A percentile compares a stretch with the other conserved stretches of the same genome.
These are phyloP conservation scores for Penicillium oxalicum DNA, from an alignment of 2,329 filamentous ascomycete genomes.

Conservation along the genomic window DNA sequence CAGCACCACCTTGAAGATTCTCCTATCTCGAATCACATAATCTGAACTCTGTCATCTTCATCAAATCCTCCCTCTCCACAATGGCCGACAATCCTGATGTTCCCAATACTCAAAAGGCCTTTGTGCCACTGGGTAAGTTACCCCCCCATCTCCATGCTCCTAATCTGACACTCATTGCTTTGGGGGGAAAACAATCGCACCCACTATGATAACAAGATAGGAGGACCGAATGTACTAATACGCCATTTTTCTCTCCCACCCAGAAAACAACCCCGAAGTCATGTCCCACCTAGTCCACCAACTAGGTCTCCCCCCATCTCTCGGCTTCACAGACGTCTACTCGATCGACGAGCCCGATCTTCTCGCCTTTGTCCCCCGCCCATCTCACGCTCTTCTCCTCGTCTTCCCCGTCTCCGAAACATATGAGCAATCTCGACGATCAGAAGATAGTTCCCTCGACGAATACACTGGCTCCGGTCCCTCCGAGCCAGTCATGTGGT, in stretches of 20 bases:
- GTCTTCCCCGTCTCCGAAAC: conserved; percentile 78
- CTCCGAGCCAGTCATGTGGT: conserved; percentile 79
- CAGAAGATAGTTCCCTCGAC: conserved; percentile 61
- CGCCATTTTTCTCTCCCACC: no score
- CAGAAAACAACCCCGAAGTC: conserved; percentile 75
- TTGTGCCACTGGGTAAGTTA: conserved; percentile 42
- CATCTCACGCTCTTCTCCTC: conserved; percentile 79
- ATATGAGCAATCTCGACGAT: conserved; percentile 69
- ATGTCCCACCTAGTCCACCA: conserved; percentile 77
- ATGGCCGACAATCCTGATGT: conserved; percentile 35
- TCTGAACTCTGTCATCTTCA: no score
- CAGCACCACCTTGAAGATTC: neutral
- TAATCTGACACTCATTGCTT: no score
- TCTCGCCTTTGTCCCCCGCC: conserved; percentile 79
- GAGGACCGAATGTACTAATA: no score
- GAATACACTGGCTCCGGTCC: conserved; percentile 65
- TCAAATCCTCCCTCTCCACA: neutral
- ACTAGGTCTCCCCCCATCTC: conserved; percentile 71
- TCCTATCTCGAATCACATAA: no score
- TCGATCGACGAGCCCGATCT: conserved; percentile 80
- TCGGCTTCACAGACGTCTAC: conserved; percentile 86
- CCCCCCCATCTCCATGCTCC: neutral
- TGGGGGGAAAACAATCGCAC: no score
- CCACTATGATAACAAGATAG: no score
- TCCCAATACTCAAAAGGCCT: conserved; percentile 41